phyloP scores from a whole-genome alignment of 2,329 filamentous ascomycete genomes.

The Scytalidium lignicola region DNA sequence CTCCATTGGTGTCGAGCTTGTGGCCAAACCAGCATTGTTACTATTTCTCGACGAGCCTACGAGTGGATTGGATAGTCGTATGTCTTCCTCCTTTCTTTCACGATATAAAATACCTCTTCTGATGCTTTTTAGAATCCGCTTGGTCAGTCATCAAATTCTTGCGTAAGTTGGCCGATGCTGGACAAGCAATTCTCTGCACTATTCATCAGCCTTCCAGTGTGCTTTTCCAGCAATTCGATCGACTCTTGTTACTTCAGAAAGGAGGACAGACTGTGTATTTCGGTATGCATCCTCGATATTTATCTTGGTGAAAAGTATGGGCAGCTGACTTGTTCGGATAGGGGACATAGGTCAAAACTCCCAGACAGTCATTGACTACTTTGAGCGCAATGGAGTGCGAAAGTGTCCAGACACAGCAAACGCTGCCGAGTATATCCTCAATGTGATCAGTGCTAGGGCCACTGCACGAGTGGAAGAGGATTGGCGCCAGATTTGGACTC shows the following conservation, averaged over 20 bases:
- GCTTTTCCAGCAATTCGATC: constrained; percentile 84
- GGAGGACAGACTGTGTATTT: constrained; percentile 76
- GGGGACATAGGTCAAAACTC: constrained; percentile 70
- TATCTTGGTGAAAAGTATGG: too few relatives aligned
- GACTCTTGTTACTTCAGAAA: constrained; percentile 69
- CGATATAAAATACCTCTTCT: too few relatives aligned
- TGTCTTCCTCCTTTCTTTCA: constrained; percentile 90
- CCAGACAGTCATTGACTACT: constrained; percentile 62
- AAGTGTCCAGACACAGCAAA: constrained; percentile 60
- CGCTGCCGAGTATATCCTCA: constrained; percentile 73
- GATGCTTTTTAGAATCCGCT: too few relatives aligned
- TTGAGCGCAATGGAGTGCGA: constrained; percentile 62
- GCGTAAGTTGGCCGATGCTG: constrained; percentile 79
- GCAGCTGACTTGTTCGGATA: too few relatives aligned
- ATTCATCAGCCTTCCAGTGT: constrained; percentile 92
- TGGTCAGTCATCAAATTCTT: constrained; percentile 77
- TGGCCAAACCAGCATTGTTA: constrained; percentile 79
- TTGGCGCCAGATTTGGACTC: constrained; percentile 54
- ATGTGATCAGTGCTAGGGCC: constrained; percentile 42
- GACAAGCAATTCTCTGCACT: constrained; percentile 88
- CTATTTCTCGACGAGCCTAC: constrained; percentile 93
- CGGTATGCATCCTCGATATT: too few relatives aligned
- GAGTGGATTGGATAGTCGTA: constrained; percentile 71
- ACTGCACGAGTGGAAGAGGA: constrained; percentile 19
- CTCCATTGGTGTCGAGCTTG: constrained; percentile 88